These are phyloP conservation scores for Microbotryum intermedium DNA, from an alignment of 1,284 basidiomycete genomes.

Conservation along the genomic window DNA sequence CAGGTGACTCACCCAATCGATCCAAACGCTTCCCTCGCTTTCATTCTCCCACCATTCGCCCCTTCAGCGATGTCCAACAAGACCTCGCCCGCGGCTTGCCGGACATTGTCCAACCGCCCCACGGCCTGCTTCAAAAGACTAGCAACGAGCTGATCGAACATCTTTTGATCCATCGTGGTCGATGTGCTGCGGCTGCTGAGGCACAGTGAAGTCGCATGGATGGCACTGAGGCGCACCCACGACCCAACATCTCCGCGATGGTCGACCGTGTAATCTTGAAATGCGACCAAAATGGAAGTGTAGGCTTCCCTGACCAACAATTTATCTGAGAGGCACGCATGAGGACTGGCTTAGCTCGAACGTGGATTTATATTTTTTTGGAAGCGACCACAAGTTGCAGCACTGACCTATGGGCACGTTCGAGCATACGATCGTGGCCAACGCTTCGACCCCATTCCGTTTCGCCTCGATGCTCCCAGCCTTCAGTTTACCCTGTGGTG, in stretches of 20 bases:
- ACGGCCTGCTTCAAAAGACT: conserved; percentile 78
- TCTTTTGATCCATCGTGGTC: not conserved
- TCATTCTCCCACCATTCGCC: conserved; percentile 46
- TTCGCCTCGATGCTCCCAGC: conserved; percentile 28
- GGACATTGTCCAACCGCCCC: conserved; percentile 83
- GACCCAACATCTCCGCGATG: conserved; percentile 96
- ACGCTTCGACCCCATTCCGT: conserved; percentile 30
- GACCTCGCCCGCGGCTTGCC: conserved; percentile 65
- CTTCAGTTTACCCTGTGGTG: conserved; percentile 10
- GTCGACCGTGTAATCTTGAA: conserved; percentile 85
- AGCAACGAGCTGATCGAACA: conserved; percentile 35
- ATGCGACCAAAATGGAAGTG: conserved; percentile 45
- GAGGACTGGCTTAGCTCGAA: no score
- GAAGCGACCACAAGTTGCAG: no score
- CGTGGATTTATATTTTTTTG: no score
- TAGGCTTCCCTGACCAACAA: not conserved
- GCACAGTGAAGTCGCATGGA: conserved; percentile 30
- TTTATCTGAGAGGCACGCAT: not conserved
- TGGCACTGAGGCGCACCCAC: conserved; percentile 66
- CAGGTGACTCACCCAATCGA: conserved; percentile 18
- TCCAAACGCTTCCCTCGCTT: conserved; percentile 35
- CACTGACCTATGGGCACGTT: no score
- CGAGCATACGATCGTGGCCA: conserved; percentile 5
- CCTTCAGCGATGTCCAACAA: conserved; percentile 45
- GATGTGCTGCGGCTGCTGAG: conserved; percentile 43